Conservation (phyloP, 2,329 filamentous ascomycete species). For the Trichoderma hamatum region DNA sequence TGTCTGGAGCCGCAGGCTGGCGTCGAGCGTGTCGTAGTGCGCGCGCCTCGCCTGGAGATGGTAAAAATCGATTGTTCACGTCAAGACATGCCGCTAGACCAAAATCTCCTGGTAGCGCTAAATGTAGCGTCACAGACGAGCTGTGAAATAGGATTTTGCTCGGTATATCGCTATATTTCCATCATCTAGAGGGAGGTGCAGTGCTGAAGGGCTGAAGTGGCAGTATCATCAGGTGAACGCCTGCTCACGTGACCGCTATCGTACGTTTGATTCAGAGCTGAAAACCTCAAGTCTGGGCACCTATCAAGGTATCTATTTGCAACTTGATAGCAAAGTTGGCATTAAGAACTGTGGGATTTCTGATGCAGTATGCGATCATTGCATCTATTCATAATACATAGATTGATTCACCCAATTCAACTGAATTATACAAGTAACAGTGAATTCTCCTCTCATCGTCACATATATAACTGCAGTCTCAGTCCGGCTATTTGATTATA, state of each 20-base stretch:
- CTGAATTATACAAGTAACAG: neutral
- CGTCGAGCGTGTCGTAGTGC: conserved; percentile 18
- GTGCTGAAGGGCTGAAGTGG: conserved; percentile 11
- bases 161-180: neutral
- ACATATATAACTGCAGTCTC: neutral
- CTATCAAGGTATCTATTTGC: neutral
- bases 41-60: conserved; percentile 18
- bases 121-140: neutral
- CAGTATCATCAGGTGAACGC: conserved; percentile 25
- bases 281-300: neutral
- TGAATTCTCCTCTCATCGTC: neutral
- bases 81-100: conserved; percentile 19
- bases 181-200: neutral
- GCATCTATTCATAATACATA: neutral
- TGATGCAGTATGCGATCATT: neutral
- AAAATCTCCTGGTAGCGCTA: neutral
- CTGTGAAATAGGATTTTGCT: neutral
- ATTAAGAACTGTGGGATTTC: neutral
- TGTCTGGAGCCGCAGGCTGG: neutral
- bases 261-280: neutral
- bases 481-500: neutral
- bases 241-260: conserved; percentile 25
- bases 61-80: neutral
- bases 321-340: neutral
- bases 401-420: no score